phyloP scores from a whole-genome alignment of 2,329 filamentous ascomycete genomes.

The Trichoderma afroharzianum region DNA sequence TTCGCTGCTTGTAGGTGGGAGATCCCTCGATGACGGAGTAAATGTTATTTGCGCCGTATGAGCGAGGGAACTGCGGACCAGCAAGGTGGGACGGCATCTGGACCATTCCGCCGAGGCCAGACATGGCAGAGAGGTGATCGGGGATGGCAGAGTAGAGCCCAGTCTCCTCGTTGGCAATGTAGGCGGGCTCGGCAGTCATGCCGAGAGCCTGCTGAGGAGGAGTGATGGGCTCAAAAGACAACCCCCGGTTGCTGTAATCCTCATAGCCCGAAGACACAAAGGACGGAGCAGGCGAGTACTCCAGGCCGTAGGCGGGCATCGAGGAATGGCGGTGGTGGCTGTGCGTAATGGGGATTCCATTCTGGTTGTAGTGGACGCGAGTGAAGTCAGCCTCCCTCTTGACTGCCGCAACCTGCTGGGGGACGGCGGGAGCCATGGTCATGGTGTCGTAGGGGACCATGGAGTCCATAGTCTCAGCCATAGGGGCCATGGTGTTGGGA shows the following conservation, averaged over 20 bases:
- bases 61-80: slow-evolving; percentile 73
- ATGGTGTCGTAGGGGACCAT: slow-evolving; percentile 68
- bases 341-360: slow-evolving; percentile 78
- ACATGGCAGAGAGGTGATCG: slow-evolving; percentile 70
- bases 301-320: slow-evolving; percentile 93
- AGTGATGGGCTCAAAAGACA: slow-evolving; percentile 95
- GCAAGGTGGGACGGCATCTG: slow-evolving; percentile 82
- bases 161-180: slow-evolving; percentile 97
- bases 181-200: slow-evolving; percentile 83
- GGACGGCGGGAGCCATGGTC: slow-evolving; percentile 64
- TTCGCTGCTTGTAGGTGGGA: slow-evolving; percentile 96
- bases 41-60: slow-evolving; percentile 71
- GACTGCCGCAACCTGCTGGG: slow-evolving; percentile 63
- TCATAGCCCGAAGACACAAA: slow-evolving; percentile 99
- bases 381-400: slow-evolving; percentile 86
- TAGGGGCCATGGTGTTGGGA: slow-evolving; percentile 52
- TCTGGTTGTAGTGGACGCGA: slow-evolving; percentile 85
- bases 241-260: slow-evolving; percentile 92
- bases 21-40: slow-evolving; percentile 97
- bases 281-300: slow-evolving; percentile 96
- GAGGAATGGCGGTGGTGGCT: slow-evolving; percentile 90
- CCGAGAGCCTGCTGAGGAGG: slow-evolving; percentile 85
- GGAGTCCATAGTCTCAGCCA: slow-evolving; percentile 64
- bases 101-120: slow-evolving; percentile 81
- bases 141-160: slow-evolving; percentile 93